Conservation (phyloP, 192 early-diverging fungal species). For the Coemansia sp. region DNA sequence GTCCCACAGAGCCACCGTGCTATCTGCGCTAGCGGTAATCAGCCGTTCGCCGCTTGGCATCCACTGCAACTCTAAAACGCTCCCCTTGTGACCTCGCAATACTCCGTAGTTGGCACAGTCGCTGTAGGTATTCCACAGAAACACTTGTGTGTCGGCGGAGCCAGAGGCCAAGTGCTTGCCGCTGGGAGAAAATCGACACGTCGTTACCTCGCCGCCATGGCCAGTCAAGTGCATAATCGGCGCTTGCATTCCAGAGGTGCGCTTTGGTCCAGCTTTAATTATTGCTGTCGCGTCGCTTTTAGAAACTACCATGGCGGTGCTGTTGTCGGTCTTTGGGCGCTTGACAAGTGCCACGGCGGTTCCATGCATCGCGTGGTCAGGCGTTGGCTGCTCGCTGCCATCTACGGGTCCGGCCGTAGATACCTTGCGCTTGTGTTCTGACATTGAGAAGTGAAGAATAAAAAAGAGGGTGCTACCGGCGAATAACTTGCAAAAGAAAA, state of each 20-base stretch:
- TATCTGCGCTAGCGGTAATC: slow-evolving; percentile 85
- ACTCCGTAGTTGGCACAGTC: slow-evolving; percentile 89
- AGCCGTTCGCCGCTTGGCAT: slow-evolving; percentile 79
- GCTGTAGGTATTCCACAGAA: slow-evolving; percentile 93
- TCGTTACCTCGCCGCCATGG: slow-evolving; percentile 80
- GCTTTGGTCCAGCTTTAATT: slow-evolving; percentile 41
- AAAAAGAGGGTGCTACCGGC: neutral
- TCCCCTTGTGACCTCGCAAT: slow-evolving; percentile 84
- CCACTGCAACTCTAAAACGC: slow-evolving; percentile 92
- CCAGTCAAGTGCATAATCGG: slow-evolving; percentile 90
- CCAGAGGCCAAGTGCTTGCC: slow-evolving; percentile 86
- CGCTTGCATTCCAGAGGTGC: slow-evolving; percentile 77
- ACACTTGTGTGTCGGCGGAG: slow-evolving; percentile 80
- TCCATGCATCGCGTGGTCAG: slow-evolving; percentile 14
- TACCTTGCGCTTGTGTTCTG: slow-evolving; percentile 48
- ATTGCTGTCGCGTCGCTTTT: slow-evolving; percentile 21
- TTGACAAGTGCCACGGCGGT: slow-evolving; percentile 50
- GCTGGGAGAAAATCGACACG: slow-evolving; percentile 83
- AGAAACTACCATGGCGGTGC: neutral
- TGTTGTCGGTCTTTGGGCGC: slow-evolving; percentile 39
- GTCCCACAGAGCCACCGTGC: slow-evolving; percentile 83
- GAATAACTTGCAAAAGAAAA: neutral
- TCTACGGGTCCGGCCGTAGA: slow-evolving; percentile 17
- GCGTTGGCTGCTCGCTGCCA: neutral
- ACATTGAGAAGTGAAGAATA: slow-evolving; percentile 15